A percentile compares a stretch with the other conserved stretches of the same genome.
Conservation (phyloP, 2,329 filamentous ascomycete species). For the Coleophoma cylindrospora region DNA sequence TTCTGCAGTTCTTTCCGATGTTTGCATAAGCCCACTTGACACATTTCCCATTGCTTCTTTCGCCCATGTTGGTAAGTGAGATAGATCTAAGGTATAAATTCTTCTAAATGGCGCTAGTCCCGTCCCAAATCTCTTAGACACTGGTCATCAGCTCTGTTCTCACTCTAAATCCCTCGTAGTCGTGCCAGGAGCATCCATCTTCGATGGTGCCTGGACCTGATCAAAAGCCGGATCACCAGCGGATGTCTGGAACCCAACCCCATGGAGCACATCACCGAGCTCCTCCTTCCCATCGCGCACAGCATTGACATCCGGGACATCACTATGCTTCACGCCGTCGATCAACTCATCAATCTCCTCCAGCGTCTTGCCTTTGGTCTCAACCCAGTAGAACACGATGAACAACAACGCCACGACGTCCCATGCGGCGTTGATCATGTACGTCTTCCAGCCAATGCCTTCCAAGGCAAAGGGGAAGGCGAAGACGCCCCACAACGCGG, state of each 20-base stretch:
- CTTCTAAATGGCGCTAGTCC: too few relatives aligned
- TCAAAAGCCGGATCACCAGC: too few relatives aligned
- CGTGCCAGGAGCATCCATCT: neutral
- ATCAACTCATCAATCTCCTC: constrained; percentile 33
- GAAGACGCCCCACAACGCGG: constrained; percentile 28
- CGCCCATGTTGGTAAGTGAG: too few relatives aligned
- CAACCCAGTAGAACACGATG: constrained; percentile 34
- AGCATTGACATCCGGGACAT: constrained; percentile 2
- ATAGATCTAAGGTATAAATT: too few relatives aligned
- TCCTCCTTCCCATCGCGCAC: neutral
- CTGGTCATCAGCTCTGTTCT: too few relatives aligned
- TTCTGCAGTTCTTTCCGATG: too few relatives aligned
- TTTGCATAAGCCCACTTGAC: too few relatives aligned
- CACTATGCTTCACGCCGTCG: constrained; percentile 25
- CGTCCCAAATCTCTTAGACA: too few relatives aligned
- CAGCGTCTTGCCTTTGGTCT: constrained; percentile 32
- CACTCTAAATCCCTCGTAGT: too few relatives aligned
- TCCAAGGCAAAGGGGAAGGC: constrained; percentile 36
- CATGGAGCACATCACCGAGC: neutral
- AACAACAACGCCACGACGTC: constrained; percentile 34
- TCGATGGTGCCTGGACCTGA: neutral
- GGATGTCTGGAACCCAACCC: neutral
- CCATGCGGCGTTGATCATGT: constrained; percentile 13
- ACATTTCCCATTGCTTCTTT: too few relatives aligned
- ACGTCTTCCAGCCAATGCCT: constrained; percentile 14